A percentile compares a stretch with the other conserved stretches of the same genome.
Conservation (phyloP, 2,329 filamentous ascomycete genomes). For the Lasiodiplodia theobromae region DNA sequence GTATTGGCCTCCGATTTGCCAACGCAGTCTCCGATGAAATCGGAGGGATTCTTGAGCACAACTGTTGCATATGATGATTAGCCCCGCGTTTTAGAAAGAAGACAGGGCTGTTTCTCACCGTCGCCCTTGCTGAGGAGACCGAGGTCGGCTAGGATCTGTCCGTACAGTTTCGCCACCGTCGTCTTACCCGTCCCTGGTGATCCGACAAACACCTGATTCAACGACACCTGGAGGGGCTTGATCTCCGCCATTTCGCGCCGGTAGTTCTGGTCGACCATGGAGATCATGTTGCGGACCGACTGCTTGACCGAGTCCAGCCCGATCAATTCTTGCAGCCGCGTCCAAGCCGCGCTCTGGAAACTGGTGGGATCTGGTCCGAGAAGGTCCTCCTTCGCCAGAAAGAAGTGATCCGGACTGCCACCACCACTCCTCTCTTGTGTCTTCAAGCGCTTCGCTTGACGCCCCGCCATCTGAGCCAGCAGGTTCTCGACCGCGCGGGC, state of each 20-base stretch:
- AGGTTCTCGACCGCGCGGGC: constrained; percentile 72
- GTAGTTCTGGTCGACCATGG: constrained; percentile 70
- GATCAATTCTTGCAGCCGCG: constrained; percentile 63
- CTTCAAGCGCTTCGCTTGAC: constrained; percentile 68
- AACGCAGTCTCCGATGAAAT: constrained; percentile 70
- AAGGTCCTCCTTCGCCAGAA: constrained; percentile 61
- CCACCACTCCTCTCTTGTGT: background rate
- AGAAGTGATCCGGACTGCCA: background rate
- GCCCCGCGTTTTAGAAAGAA: background rate
- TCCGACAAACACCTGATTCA: constrained; percentile 72
- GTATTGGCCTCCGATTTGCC: constrained; percentile 75
- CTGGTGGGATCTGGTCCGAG: constrained; percentile 71
- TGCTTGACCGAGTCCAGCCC: constrained; percentile 70
- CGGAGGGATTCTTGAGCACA: constrained; percentile 73
- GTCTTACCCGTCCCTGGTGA: background rate
- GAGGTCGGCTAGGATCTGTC: constrained; percentile 70
- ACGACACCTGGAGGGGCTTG: constrained; percentile 63
- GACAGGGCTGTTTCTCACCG: constrained; percentile 51
- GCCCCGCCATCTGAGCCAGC: constrained; percentile 60
- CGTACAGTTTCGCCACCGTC: constrained; percentile 55
- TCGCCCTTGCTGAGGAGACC: constrained; percentile 73
- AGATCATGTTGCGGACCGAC: constrained; percentile 64
- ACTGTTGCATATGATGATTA: constrained; percentile 52
- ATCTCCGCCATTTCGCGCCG: constrained; percentile 68
- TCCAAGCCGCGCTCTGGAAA: constrained; percentile 62